Conservation (phyloP, 1,284 basidiomycete genomes). For the Leucoagaricus sp. region DNA sequence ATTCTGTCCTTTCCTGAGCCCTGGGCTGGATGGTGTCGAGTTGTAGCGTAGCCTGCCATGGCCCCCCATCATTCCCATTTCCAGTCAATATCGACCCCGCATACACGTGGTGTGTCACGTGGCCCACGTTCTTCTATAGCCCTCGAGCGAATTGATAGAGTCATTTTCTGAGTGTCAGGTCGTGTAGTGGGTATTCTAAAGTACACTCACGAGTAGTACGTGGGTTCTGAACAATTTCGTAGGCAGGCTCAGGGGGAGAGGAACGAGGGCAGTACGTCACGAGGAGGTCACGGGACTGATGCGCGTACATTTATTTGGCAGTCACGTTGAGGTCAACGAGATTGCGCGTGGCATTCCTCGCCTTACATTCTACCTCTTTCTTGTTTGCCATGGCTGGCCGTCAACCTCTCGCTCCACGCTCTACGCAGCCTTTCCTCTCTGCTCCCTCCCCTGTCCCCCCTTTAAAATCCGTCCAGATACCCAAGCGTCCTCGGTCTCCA, state of each 20-base stretch:
- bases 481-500: constrained; percentile 69
- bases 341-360: background rate
- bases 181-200: too few species aligned
- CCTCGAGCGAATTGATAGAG: too few species aligned
- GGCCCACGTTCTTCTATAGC: background rate
- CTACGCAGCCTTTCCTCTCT: constrained; percentile 23
- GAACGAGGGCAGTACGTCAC: background rate
- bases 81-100: constrained; percentile 11
- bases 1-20: constrained; percentile 50
- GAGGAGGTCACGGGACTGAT: constrained; percentile 12
- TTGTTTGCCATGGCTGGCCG: constrained; percentile 34
- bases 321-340: constrained; percentile 12
- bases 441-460: constrained; percentile 28
- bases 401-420: constrained; percentile 33
- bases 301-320: constrained; percentile 11
- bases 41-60: constrained; percentile 64
- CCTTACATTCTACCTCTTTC: constrained; percentile 18
- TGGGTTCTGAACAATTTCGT: background rate
- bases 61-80: background rate
- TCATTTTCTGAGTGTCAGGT: too few species aligned
- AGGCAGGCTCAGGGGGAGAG: background rate
- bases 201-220: too few species aligned
- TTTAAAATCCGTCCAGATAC: constrained; percentile 33
- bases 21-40: constrained; percentile 54
- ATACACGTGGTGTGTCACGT: background rate